Base-by-base conservation (phyloP, 2,329 filamentous ascomycete species). In the Macrophomina pseudophaseolina region DNA sequence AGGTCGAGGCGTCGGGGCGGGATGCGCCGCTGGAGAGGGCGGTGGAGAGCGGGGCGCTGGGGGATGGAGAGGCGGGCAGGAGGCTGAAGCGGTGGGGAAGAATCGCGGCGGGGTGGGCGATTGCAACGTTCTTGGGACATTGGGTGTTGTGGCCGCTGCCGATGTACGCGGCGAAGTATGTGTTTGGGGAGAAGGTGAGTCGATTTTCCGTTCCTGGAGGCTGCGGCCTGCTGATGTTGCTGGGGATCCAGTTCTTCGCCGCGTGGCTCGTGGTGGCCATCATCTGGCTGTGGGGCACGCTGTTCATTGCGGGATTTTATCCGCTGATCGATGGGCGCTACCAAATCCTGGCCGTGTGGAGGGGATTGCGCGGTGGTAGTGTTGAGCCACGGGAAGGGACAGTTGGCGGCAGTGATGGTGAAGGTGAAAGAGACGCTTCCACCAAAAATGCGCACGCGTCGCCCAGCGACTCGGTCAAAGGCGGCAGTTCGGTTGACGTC, bases 101-200 rank as follows among this genome's bases (percentile, higher is more conserved):
- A 0, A 81, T 83, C 58, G 81, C 82, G 0, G 77, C 80, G 0
- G 73, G 79, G 7, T 84, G 83, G 84, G 78, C 83, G 0, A 68
- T 78, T 0, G 83, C 82, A 0, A 86, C 84, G 0, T 85, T 86
- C 63, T 65, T 85, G 0, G 84, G 84, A 0, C 83, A 85, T 63
- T 85, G 82, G 83, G 82, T 86, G 1, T 67, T 86, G 2, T 86
- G 84, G 83, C 84, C 84, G 0, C 74, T 86, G 52, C 84, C 84
- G 0, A 86, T 86, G 83, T 86, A 86, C 69, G 84, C 80, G 0
- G 79, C 82, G 0, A 78, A 80, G 8, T 85, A 85, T 65, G 74
- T 85, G 0, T 86, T 85, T 68, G 75, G 76, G 1, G 81, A 82
- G 65, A 73, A 72, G 67, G 78, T 79, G 69, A 58, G 72, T 71